A percentile compares a stretch with the other conserved stretches of the same genome.
Evolutionary conservation across 495 filamentous ascomycete genomes (phyloP).

Genomic region (Penicillium tannophilum): DNA sequence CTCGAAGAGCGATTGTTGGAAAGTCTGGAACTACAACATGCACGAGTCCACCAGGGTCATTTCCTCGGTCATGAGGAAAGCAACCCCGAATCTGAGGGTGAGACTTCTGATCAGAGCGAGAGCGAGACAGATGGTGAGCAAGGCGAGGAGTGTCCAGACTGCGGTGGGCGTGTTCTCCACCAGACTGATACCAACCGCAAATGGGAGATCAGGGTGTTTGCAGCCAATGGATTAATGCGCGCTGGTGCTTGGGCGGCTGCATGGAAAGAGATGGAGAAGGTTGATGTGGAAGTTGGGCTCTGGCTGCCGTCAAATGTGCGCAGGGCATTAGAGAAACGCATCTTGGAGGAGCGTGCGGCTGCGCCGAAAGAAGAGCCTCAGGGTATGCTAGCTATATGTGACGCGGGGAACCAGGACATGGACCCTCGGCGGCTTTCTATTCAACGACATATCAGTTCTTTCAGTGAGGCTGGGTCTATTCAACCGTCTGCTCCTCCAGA

Average conservation of each 20-base stretch:
- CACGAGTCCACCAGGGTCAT: constrained; percentile 79
- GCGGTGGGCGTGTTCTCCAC: constrained; percentile 56
- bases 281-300: constrained; percentile 88
- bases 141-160: constrained; percentile 60
- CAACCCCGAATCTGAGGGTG: constrained; percentile 38
- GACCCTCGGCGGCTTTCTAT: neutral
- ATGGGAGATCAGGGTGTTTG: constrained; percentile 88
- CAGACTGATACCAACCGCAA: constrained; percentile 53
- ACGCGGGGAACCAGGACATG: neutral
- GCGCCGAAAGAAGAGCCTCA: constrained; percentile 1
- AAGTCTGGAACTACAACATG: constrained; percentile 74
- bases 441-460: neutral
- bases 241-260: constrained; percentile 90
- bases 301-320: constrained; percentile 60
- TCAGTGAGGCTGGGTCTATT: neutral
- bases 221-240: constrained; percentile 90
- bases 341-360: constrained; percentile 26
- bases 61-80: constrained; percentile 48
- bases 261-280: constrained; percentile 96
- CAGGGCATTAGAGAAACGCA: constrained; percentile 46
- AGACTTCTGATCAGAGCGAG: constrained; percentile 30
- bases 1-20: constrained; percentile 92
- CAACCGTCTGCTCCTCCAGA: neutral
- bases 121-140: constrained; percentile 41
- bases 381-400: neutral